Evolutionary conservation across 2,329 filamentous ascomycete species (phyloP).

Genomic region (Cercospora brassicicola): DNA sequence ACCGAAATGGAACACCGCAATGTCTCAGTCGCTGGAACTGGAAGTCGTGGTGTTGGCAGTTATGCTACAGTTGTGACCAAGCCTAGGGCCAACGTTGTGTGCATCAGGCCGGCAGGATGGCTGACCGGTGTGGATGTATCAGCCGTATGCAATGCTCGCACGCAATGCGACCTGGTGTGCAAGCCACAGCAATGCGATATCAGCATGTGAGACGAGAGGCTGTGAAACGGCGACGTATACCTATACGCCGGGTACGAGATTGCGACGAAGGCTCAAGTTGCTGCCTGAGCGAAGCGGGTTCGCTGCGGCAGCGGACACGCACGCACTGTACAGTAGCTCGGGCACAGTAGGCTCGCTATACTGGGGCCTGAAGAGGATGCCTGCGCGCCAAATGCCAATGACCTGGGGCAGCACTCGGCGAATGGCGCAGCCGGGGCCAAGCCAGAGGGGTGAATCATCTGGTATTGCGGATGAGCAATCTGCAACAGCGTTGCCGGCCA

Average conservation of each 20-base stretch:
- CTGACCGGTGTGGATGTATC: neutral
- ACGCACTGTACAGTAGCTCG: neutral
- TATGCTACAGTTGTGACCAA: neutral
- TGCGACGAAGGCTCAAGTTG: neutral
- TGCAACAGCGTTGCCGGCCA: neutral
- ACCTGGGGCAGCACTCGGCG: neutral
- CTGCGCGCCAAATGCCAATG: slow-evolving; percentile 11
- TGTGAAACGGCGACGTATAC: neutral
- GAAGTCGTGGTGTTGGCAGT: neutral
- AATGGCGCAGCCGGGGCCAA: slow-evolving; percentile 14
- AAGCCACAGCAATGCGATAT: neutral
- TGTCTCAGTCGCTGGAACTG: neutral
- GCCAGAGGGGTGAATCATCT: slow-evolving; percentile 9
- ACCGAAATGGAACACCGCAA: neutral
- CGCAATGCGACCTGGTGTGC: neutral
- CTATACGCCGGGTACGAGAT: neutral
- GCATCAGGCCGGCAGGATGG: neutral
- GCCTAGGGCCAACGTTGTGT: neutral
- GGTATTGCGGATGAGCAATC: slow-evolving; percentile 15
- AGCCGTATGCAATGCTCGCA: neutral
- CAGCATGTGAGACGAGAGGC: neutral
- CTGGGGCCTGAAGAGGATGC: slow-evolving; percentile 17
- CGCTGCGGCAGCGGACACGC: neutral
- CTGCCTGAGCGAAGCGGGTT: neutral
- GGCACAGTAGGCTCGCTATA: neutral